Base-by-base conservation (phyloP, 2,329 filamentous ascomycete species). In the Colletotrichum sp. region DNA sequence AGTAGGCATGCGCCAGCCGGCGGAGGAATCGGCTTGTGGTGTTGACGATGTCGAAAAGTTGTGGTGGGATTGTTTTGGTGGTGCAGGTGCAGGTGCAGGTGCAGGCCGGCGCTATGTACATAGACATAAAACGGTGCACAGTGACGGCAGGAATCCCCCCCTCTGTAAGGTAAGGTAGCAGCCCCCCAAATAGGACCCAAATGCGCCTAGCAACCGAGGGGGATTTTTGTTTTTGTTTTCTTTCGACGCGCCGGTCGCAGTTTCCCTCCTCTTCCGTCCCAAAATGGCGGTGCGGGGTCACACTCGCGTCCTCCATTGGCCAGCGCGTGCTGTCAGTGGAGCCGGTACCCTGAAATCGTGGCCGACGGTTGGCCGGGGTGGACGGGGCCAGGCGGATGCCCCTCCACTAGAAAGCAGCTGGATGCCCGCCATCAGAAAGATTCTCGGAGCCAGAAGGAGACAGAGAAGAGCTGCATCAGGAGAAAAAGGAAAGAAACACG, bases 141-240 rank as follows among this genome's bases (percentile, higher is more conserved):
- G 21, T 61, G 26, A 36, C 16, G n/a, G 15, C 38, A 62, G 52
- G 55, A 65, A 48, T 21, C 30, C 28, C 30, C 58, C n/a, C 43
- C 12, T n/a, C 38, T 48, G 18, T 12, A 18, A 43, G 36, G 36
- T 18, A 36, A 38, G 36, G 16, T 43, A 9, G n/a, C 10, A 24
- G 43, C 6, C n/a, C 58, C 26, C 58, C 28, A 34, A 36, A 36
- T 36, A 32, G 12, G 58, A 34, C 28, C 30, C 28, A 48, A 32
- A 73, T 36, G 70, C 68, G 67, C 81, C 80, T 79, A 71, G 81
- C 81, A 83, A 83, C 81, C 77, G 70, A 67, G 69, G 48, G 62
- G 62, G 55, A 67, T 36, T 77, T 75, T 76, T 71, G 73, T 76
- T 76, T 72, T 80, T 85, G 83, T 83, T 83, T 85, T 83, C 68